Conservation (phyloP, 2,329 filamentous ascomycete species). For the Cladophialophora psammophila region DNA sequence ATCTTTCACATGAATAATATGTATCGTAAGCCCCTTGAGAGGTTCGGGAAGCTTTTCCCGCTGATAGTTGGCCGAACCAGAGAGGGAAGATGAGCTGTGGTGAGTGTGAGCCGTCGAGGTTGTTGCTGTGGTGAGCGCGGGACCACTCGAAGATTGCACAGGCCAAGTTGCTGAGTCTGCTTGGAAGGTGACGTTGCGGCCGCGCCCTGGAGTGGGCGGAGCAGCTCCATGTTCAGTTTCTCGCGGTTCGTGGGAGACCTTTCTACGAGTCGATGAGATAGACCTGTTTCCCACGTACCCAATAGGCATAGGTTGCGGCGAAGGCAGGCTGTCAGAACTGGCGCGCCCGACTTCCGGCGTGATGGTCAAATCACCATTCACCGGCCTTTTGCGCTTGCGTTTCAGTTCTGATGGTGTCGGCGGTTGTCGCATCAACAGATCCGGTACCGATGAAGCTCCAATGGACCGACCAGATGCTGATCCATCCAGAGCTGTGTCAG, state of each 20-base stretch:
- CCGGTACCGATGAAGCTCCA: conserved; percentile 1
- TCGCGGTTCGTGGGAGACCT: conserved; percentile 29
- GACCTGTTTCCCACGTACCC: conserved; percentile 32
- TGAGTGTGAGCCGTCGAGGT: background rate
- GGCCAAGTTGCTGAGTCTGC: conserved; percentile 6
- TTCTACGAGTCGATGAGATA: conserved; percentile 25
- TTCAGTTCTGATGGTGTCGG: conserved; percentile 34
- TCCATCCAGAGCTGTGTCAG: background rate
- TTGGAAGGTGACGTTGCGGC: conserved; percentile 30
- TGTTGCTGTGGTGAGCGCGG: background rate
- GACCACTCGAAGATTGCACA: background rate
- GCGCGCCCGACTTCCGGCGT: conserved; percentile 30
- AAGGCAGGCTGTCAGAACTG: conserved; percentile 25
- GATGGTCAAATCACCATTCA: conserved; percentile 35
- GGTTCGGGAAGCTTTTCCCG: conserved; percentile 33
- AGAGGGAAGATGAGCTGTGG: background rate
- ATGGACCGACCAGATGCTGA: background rate
- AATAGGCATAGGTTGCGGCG: conserved; percentile 22
- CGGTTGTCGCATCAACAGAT: conserved; percentile 35
- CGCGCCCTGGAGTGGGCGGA: conserved; percentile 16
- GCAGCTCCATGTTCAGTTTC: conserved; percentile 1
- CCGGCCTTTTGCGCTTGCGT: conserved; percentile 53
- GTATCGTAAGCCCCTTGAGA: conserved; percentile 76
- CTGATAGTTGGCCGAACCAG: background rate
- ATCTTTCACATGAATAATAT: conserved; percentile 96